A percentile compares a stretch with the other conserved stretches of the same genome.
Evolutionary conservation across 1,284 basidiomycete genomes (phyloP).

Genomic region (Tremellales sp.): DNA sequence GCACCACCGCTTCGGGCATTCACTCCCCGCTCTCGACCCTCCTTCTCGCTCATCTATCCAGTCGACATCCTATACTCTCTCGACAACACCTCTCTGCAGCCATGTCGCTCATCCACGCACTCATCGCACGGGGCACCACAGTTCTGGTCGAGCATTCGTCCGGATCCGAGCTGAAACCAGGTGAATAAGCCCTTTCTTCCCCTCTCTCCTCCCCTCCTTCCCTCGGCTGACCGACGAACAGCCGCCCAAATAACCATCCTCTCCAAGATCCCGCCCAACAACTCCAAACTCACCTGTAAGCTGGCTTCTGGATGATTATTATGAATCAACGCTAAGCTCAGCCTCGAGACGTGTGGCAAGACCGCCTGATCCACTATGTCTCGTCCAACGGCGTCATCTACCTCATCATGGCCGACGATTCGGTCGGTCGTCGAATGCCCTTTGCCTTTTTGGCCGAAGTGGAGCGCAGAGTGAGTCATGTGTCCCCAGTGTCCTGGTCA

Average conservation of each 20-base stretch:
- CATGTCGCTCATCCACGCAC: constrained; percentile 66
- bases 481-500: too few relatives aligned
- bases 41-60: neutral
- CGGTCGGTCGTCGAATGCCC: constrained; percentile 82
- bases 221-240: constrained; percentile 6
- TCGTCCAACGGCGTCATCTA: constrained; percentile 80
- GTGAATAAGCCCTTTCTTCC: constrained; percentile 46
- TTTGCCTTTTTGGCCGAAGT: constrained; percentile 89
- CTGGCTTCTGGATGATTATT: neutral
- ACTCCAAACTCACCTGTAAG: constrained; percentile 82
- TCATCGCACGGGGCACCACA: constrained; percentile 72
- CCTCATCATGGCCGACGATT: constrained; percentile 90
- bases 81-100: constrained; percentile 1
- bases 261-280: constrained; percentile 88
- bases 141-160: constrained; percentile 79
- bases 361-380: constrained; percentile 94
- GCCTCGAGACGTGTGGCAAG: constrained; percentile 74
- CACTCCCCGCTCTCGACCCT: neutral
- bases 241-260: constrained; percentile 85
- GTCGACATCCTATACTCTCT: neutral
- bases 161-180: constrained; percentile 78
- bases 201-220: neutral
- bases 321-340: neutral
- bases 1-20: neutral
- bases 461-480: constrained; percentile 59